Evolutionary conservation across 2,329 filamentous ascomycete genomes (phyloP).

Genomic region (Claviceps lovelessii): DNA sequence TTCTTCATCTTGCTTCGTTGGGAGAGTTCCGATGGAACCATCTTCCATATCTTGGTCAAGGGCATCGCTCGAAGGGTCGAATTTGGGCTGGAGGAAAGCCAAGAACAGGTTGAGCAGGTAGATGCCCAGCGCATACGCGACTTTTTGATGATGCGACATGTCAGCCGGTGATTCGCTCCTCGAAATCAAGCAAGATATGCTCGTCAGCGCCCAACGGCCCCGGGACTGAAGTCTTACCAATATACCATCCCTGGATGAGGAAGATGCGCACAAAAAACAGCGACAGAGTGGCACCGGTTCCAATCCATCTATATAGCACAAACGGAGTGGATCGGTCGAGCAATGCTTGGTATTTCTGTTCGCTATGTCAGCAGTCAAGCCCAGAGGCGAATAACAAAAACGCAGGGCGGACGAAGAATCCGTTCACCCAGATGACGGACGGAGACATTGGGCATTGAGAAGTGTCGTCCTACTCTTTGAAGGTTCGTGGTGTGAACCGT

Average conservation of each 20-base stretch:
- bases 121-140: conserved; percentile 94
- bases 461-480: conserved; percentile 43
- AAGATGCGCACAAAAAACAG: conserved; percentile 84
- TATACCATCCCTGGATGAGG: conserved; percentile 94
- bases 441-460: not conserved
- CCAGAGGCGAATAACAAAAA: not conserved
- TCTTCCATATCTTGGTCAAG: conserved; percentile 95
- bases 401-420: not conserved
- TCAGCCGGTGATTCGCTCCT: not conserved
- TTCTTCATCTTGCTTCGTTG: conserved; percentile 92
- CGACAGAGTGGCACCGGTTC: conserved; percentile 60
- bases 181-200: not conserved
- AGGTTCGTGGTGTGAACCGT: conserved; percentile 68
- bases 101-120: conserved; percentile 99
- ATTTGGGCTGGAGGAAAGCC: conserved; percentile 95
- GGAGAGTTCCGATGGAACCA: conserved; percentile 65
- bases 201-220: not conserved
- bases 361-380: conserved; percentile 1
- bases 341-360: conserved; percentile 80
- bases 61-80: conserved; percentile 85
- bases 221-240: conserved; percentile 44
- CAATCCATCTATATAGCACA: conserved; percentile 77
- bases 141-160: conserved; percentile 29
- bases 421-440: not conserved
- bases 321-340: conserved; percentile 89